phyloP scores from a whole-genome alignment of 208 protist genomes.

The Phytomonas francai region DNA sequence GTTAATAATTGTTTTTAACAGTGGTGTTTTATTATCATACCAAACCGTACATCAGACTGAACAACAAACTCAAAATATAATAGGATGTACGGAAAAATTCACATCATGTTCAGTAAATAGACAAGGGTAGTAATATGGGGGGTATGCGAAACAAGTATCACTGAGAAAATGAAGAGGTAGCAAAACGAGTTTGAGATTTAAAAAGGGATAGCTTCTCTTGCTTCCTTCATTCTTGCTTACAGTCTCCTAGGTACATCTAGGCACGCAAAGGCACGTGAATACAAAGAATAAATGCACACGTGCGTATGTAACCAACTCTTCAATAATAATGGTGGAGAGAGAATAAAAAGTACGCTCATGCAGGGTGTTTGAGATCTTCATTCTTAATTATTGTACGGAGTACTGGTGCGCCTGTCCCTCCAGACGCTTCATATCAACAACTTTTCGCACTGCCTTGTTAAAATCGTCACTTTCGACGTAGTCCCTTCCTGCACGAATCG shows the following conservation, averaged over 20 bases:
- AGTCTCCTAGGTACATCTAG: constrained; percentile 3
- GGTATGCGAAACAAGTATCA: not conserved
- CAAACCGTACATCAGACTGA: not conserved
- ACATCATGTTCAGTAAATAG: not conserved
- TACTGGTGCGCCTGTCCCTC: constrained; percentile 90
- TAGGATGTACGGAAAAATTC: not conserved
- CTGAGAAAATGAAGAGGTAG: not conserved
- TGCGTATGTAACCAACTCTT: constrained; percentile 1
- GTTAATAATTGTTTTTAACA: not conserved
- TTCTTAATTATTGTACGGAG: constrained; percentile 62
- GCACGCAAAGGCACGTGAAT: not conserved
- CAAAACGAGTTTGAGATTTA: not conserved
- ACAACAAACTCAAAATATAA: constrained; percentile 4
- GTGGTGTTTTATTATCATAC: not conserved
- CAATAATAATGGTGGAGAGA: not conserved
- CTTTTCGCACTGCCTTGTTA: constrained; percentile 98
- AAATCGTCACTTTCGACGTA: constrained; percentile 98
- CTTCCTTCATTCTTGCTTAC: not conserved
- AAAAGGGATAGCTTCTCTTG: not conserved
- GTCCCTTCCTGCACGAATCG: constrained; percentile 95
- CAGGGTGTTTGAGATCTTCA: not conserved
- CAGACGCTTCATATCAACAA: constrained; percentile 97
- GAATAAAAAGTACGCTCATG: not conserved
- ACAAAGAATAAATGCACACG: not conserved
- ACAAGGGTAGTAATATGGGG: not conserved